phyloP scores from a whole-genome alignment of 2,329 filamentous ascomycete species.

The Orbilia blumenaviensis region DNA sequence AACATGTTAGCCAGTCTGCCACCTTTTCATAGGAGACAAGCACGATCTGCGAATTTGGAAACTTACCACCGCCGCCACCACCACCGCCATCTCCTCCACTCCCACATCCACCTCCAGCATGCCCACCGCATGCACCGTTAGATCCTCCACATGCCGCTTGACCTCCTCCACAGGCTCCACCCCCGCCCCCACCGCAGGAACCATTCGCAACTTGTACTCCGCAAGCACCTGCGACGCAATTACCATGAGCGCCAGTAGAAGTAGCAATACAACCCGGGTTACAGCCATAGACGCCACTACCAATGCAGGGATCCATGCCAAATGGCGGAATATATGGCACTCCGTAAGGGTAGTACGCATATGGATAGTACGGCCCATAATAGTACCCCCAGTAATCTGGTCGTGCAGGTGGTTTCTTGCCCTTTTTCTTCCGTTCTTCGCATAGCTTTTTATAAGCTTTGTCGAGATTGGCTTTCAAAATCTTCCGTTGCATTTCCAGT shows the following conservation, averaged over 20 bases:
- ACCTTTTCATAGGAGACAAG: neutral
- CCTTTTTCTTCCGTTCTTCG: constrained; percentile 45
- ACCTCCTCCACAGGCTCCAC: constrained; percentile 31
- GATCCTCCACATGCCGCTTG: constrained; percentile 30
- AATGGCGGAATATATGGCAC: constrained; percentile 47
- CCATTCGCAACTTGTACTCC: constrained; percentile 35
- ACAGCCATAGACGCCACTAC: constrained; percentile 39
- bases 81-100: constrained; percentile 31
- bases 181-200: constrained; percentile 31
- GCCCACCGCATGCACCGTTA: constrained; percentile 33
- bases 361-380: constrained; percentile 46
- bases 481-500: constrained; percentile 18
- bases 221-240: constrained; percentile 43
- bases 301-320: constrained; percentile 52
- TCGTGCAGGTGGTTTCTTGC: constrained; percentile 42
- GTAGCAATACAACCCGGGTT: constrained; percentile 39
- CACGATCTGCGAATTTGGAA: neutral
- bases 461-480: constrained; percentile 24
- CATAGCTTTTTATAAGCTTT: constrained; percentile 39
- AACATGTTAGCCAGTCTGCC: neutral
- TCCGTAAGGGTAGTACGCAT: constrained; percentile 50
- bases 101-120: constrained; percentile 21
- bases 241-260: constrained; percentile 29
- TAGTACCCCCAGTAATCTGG: constrained; percentile 43
- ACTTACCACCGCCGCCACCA: constrained; percentile 25